Evolutionary conservation across 345 rosid genomes (phyloP), one percentile per base, ranked within the genome.

Genomic region (Erucastrum elatum): DNA sequence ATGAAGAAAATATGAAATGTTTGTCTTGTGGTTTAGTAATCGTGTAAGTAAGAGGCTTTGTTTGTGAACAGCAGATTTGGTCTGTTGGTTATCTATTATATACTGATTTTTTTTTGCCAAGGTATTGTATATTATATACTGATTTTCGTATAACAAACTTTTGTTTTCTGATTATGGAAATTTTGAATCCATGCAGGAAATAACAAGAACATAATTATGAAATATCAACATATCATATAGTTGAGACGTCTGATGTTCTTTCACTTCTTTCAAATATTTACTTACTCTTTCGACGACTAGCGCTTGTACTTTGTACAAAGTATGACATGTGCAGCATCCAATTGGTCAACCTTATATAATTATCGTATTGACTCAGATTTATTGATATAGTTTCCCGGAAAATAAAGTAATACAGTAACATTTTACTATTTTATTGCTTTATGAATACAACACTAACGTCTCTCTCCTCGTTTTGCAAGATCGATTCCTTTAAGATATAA

Each of bases 201-300:
- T 29, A 77, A 64, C 81, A 55, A 64, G 59, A 71, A 71, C 66
- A 71, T 26, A 71, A 56, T 71, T 17, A 41, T 44, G 81, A 77
- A 27, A 70, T 10, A 64, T 53, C 26, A 29, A 13, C 75, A 25
- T 49, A 53, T 70, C 71, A 77, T 70, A 70, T 71, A 70, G 49
- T 64, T 71, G 76, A 71, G 81, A 71, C 51, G 62, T 64, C 46
- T 72, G 62, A 65, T 58, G 76, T 35, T 66, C 55, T 61, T 68
- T 60, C 35, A 1, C 61, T 76, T 78, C 64, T 66, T 82, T 81
- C 82, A 84, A 74, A 53, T 62, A 78, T 85, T 71, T 84, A 78
- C 87, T 81, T 65, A 82, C 85, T 83, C 84, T 79, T 75, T 75
- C 82, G 72, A 80, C 86, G 75, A 81, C 82, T 87, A 77, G 81